These are phyloP conservation scores for Pythium brachiatum DNA, from an alignment of 352 stramenopile genomes.

Conservation along the genomic window DNA sequence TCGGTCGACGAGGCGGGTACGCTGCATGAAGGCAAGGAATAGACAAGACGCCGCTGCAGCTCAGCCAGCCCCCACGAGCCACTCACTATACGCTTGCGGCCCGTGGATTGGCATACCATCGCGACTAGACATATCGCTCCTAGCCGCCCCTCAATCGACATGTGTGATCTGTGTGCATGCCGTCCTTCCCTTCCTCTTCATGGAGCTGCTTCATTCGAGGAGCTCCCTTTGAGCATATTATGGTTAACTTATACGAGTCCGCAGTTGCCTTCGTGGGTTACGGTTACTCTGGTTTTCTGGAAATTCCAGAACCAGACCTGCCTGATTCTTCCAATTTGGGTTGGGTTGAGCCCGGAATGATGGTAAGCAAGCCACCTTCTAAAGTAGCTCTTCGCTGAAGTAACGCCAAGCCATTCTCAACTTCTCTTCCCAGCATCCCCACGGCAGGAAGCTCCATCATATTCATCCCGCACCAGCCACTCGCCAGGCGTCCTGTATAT, in stretches of 20 bases:
- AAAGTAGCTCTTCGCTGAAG: background rate
- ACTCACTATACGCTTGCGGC: background rate
- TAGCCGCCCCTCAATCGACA: background rate
- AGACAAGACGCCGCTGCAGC: conserved; percentile 21
- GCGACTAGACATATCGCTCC: background rate
- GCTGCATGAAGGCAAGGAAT: conserved; percentile 78
- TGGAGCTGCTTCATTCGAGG: background rate
- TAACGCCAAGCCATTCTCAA: conserved; percentile 11
- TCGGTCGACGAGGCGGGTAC: conserved; percentile 81
- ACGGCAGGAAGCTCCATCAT: no score
- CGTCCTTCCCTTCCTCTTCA: background rate
- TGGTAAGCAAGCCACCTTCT: background rate
- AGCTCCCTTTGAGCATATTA: no score
- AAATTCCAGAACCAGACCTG: background rate
- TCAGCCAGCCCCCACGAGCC: background rate
- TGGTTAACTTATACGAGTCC: background rate
- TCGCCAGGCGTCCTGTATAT: background rate
- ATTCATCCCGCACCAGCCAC: no score
- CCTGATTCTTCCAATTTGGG: background rate
- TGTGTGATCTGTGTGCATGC: conserved; percentile 1
- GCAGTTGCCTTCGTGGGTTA: background rate
- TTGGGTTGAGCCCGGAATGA: conserved; percentile 1
- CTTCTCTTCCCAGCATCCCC: background rate
- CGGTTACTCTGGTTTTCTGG: background rate
- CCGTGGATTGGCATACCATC: background rate